phyloP scores from a whole-genome alignment of 495 filamentous ascomycete species.

The Trichoderma parareesei region DNA sequence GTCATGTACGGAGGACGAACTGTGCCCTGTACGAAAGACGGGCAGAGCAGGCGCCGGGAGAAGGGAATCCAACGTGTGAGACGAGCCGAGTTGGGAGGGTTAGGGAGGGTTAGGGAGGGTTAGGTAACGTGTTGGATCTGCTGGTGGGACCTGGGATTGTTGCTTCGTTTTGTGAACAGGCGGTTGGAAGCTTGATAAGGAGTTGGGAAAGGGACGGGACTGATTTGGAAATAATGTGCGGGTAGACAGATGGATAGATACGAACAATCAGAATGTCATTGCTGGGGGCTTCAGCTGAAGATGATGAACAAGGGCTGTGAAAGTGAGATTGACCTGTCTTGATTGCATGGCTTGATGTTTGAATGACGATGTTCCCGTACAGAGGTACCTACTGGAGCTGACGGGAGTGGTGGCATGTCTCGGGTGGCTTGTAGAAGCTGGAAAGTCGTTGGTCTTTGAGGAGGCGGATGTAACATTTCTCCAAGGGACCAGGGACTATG shows the following conservation, averaged over 20 bases:
- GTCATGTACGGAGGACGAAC: no score
- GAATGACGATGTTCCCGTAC: no score
- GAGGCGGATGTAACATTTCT: constrained; percentile 2
- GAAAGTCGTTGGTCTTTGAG: not conserved
- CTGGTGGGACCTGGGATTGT: constrained; percentile 3
- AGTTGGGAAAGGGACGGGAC: not conserved
- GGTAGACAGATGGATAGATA: not conserved
- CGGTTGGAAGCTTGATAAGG: not conserved
- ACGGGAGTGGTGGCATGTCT: no score
- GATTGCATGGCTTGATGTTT: no score
- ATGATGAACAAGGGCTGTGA: no score
- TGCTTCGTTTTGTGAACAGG: not conserved
- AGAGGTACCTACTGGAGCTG: no score
- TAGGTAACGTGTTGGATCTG: not conserved
- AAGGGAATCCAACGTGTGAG: constrained; percentile 3
- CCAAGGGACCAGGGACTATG: no score
- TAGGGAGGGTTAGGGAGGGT: not conserved
- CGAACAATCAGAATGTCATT: no score
- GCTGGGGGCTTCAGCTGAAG: no score
- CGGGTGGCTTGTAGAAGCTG: no score
- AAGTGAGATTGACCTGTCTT: no score
- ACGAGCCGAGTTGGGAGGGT: not conserved
- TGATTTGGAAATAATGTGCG: not conserved
- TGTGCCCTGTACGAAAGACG: no score
- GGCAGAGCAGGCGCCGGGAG: not conserved